Evolutionary conservation across 352 stramenopile species (phyloP).

Genomic region (Globisporangium carolinianum): DNA sequence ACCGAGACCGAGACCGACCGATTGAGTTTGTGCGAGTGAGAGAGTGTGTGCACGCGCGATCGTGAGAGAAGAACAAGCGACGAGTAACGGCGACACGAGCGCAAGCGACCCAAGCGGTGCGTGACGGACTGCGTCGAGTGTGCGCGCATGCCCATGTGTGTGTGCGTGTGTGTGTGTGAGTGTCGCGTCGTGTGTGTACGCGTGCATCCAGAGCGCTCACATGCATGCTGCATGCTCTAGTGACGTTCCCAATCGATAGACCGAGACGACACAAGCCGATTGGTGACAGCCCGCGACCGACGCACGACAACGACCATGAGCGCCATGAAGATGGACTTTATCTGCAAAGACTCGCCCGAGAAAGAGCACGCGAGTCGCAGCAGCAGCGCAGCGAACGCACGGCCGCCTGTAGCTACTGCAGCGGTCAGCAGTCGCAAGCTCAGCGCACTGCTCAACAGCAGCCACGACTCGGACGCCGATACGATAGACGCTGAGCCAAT

Average conservation of each 20-base stretch:
- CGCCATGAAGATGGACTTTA: slow-evolving; percentile 82
- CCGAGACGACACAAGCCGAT: neutral
- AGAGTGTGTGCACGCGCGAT: too few species aligned
- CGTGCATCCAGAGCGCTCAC: neutral
- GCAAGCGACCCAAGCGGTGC: neutral
- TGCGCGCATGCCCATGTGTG: neutral
- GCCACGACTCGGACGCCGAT: slow-evolving; percentile 25
- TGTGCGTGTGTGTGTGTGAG: neutral
- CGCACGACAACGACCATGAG: slow-evolving; percentile 30
- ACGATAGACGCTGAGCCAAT: slow-evolving; percentile 13
- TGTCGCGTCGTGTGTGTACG: neutral
- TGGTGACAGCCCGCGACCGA: neutral
- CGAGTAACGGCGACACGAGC: neutral
- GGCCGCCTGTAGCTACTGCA: slow-evolving; percentile 12
- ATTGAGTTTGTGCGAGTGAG: too few species aligned
- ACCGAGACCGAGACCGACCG: too few species aligned
- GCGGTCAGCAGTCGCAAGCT: slow-evolving; percentile 17
- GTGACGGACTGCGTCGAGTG: too few species aligned
- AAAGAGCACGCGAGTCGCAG: neutral
- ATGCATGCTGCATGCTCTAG: neutral
- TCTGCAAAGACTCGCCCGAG: slow-evolving; percentile 51
- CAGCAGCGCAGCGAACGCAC: neutral
- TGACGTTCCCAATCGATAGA: neutral
- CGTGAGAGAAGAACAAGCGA: too few species aligned
- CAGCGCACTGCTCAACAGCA: slow-evolving; percentile 31